phyloP scores from a whole-genome alignment of 139 green algal genomes.

The Parachlorella kessleri region DNA sequence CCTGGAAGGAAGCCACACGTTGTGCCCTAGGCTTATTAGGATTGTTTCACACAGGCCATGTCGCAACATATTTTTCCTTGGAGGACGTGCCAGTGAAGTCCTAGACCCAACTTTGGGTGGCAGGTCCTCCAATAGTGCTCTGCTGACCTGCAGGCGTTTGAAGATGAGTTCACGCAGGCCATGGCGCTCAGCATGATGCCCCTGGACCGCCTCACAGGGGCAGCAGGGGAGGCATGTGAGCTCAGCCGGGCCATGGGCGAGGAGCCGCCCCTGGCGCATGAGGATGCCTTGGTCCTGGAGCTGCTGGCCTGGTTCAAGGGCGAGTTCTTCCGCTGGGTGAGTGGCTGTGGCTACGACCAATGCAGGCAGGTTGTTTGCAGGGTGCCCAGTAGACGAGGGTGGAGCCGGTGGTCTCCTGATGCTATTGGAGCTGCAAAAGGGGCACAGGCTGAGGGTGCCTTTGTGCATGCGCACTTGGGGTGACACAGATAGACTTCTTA shows the following conservation, averaged over 20 bases:
- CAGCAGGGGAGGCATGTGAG: slow-evolving; percentile 28
- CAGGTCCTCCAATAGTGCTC: too few species aligned
- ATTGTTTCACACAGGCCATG: too few species aligned
- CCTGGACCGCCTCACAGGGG: slow-evolving; percentile 31
- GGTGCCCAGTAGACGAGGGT: slow-evolving; percentile 21
- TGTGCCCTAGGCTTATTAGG: too few species aligned
- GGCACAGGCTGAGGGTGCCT: too few species aligned
- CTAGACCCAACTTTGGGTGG: too few species aligned
- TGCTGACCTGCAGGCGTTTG: slow-evolving; percentile 46
- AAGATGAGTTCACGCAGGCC: slow-evolving; percentile 52
- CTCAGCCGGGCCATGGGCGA: slow-evolving; percentile 43
- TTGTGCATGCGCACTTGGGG: too few species aligned
- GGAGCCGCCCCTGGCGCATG: slow-evolving; percentile 14
- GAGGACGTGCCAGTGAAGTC: too few species aligned
- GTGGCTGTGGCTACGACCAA: too few species aligned
- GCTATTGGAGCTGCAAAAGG: too few species aligned
- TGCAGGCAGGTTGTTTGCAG: not conserved
- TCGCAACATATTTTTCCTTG: too few species aligned
- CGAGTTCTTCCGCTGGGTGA: slow-evolving; percentile 76
- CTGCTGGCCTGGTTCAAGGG: slow-evolving; percentile 80
- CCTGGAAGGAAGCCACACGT: slow-evolving; percentile 11
- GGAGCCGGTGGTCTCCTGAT: too few species aligned
- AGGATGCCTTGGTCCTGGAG: slow-evolving; percentile 49
- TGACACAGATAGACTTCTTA: too few species aligned
- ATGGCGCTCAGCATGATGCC: slow-evolving; percentile 59